Conservation (phyloP, 1,284 basidiomycete species). For the Ceratobasidium sp. region DNA sequence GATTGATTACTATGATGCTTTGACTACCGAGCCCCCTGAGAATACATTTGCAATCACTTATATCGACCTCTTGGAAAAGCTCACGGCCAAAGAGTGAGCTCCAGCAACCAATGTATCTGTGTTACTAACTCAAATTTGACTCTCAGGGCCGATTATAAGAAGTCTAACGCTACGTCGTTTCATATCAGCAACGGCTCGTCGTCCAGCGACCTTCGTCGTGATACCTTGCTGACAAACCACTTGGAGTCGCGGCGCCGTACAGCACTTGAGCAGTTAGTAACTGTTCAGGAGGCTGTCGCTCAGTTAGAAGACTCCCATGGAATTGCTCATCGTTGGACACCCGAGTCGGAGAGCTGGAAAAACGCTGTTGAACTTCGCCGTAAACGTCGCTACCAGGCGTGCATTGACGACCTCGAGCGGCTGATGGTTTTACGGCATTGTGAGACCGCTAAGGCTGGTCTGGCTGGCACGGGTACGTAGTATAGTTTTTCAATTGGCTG, state of each 20-base stretch:
- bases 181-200: too few species aligned
- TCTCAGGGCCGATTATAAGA: neutral
- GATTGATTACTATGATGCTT: neutral
- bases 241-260: neutral
- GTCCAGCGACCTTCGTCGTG: neutral
- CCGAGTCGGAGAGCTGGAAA: neutral
- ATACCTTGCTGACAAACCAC: neutral
- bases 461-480: neutral
- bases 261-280: neutral
- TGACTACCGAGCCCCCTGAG: neutral
- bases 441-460: neutral
- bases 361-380: neutral
- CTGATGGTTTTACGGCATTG: neutral
- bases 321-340: neutral
- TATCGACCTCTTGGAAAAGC: neutral
- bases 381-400: neutral
- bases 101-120: too few species aligned
- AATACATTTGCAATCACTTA: neutral
- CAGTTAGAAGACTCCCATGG: neutral
- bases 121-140: neutral
- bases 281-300: neutral
- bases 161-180: too few species aligned
- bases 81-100: neutral
- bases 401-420: slow-evolving; percentile 14
- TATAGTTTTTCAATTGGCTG: too few species aligned